phyloP scores from a whole-genome alignment of 805 yeast species.

The Candida nanaspora region DNA sequence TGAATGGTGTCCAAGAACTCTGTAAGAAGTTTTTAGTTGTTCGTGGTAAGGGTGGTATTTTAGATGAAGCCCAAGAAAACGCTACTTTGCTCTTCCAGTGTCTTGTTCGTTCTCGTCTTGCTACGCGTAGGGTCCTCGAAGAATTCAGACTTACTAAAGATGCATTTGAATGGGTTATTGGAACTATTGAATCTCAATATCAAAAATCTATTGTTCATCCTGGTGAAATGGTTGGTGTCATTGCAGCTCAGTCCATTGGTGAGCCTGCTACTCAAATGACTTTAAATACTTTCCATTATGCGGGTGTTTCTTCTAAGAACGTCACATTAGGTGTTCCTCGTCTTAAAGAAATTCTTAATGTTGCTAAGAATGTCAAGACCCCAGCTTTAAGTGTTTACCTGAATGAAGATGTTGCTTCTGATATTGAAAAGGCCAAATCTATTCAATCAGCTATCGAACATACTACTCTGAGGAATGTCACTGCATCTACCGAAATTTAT shows the following conservation, averaged over 20 bases:
- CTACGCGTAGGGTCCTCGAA: conserved; percentile 84
- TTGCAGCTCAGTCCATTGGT: conserved; percentile 97
- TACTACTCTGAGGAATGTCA: conserved; percentile 88
- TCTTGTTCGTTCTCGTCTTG: conserved; percentile 84
- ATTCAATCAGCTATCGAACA: conserved; percentile 97
- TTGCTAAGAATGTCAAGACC: conserved; percentile 97
- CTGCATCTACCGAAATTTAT: conserved; percentile 94
- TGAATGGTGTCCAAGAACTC: conserved; percentile 61
- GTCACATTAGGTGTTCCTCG: conserved; percentile 97
- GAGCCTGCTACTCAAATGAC: conserved; percentile 99
- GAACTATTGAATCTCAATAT: conserved; percentile 91
- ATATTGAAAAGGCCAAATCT: conserved; percentile 89
- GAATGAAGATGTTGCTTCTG: conserved; percentile 70
- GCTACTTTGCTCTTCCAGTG: conserved; percentile 89
- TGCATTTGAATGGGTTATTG: conserved; percentile 94
- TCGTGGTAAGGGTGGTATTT: conserved; percentile 71
- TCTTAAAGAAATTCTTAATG: conserved; percentile 94
- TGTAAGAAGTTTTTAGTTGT: conserved; percentile 65
- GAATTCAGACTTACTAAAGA: conserved; percentile 78
- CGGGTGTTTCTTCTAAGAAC: conserved; percentile 95
- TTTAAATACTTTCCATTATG: conserved; percentile 93
- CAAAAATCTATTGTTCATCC: conserved; percentile 89
- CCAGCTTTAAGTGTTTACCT: conserved; percentile 97
- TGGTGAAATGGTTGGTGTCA: conserved; percentile 97
- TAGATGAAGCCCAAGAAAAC: conserved; percentile 83